Conservation (phyloP, 257 asterid genomes). For the Paraleonurus japonicus region DNA sequence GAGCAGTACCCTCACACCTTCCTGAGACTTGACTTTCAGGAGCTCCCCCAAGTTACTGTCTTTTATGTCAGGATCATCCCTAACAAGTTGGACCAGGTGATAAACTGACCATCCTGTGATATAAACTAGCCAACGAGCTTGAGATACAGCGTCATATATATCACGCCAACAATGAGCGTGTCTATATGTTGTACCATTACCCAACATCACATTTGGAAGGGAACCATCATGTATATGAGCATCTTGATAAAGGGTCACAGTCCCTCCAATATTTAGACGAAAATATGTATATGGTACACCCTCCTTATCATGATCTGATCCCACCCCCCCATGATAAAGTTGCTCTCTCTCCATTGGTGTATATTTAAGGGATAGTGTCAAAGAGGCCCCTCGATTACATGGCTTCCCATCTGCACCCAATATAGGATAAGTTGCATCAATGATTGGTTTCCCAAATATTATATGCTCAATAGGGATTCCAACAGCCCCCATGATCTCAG, state of each 20-base stretch:
- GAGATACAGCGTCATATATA: constrained; percentile 61
- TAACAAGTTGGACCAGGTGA: constrained; percentile 72
- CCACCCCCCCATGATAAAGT: constrained; percentile 72
- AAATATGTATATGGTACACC: constrained; percentile 89
- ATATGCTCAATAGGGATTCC: constrained; percentile 71
- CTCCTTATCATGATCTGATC: constrained; percentile 43
- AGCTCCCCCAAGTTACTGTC: constrained; percentile 68
- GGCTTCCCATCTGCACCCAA: constrained; percentile 59
- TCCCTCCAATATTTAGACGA: constrained; percentile 73
- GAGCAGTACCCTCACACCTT: constrained; percentile 87
- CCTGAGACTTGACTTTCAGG: constrained; percentile 80
- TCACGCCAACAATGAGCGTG: constrained; percentile 78
- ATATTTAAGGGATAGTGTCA: constrained; percentile 68
- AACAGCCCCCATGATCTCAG: constrained; percentile 81
- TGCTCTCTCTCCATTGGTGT: constrained; percentile 54
- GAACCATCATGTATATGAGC: constrained; percentile 61
- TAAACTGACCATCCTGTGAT: constrained; percentile 94
- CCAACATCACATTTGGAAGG: constrained; percentile 53
- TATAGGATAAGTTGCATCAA: constrained; percentile 68
- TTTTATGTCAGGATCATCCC: constrained; percentile 47
- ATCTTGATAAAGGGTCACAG: constrained; percentile 75
- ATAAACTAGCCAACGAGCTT: constrained; percentile 73
- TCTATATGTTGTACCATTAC: constrained; percentile 41
- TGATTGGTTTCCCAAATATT: constrained; percentile 41
- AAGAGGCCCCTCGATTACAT: constrained; percentile 58